phyloP scores from a whole-genome alignment of 352 stramenopile species.

The Albugo candida region DNA sequence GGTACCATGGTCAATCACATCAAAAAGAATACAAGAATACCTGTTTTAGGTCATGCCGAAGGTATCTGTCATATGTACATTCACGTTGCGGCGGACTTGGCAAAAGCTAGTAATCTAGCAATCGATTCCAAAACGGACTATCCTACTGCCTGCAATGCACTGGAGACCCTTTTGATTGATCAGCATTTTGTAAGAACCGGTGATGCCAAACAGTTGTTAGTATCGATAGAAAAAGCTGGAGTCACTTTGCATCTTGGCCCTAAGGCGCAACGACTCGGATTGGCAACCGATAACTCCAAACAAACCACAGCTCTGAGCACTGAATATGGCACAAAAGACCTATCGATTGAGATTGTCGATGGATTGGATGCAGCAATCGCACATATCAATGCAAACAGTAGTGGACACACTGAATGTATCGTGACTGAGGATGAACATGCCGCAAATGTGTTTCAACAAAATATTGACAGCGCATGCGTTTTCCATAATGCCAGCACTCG shows the following conservation, averaged over 20 bases:
- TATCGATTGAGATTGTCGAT: constrained; percentile 87
- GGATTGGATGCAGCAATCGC: constrained; percentile 80
- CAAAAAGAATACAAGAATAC: constrained; percentile 93
- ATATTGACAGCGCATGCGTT: constrained; percentile 92
- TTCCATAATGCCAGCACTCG: constrained; percentile 97
- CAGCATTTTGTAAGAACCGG: constrained; percentile 56
- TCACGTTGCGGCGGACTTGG: constrained; percentile 73
- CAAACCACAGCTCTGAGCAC: constrained; percentile 67
- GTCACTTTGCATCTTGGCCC: constrained; percentile 88
- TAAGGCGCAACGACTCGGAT: constrained; percentile 48
- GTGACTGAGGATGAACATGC: constrained; percentile 81
- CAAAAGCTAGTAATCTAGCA: constrained; percentile 77
- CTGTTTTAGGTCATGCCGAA: constrained; percentile 94
- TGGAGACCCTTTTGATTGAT: constrained; percentile 94
- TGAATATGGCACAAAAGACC: constrained; percentile 89
- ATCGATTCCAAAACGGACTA: constrained; percentile 98
- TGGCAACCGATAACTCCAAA: constrained; percentile 44
- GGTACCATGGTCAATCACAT: constrained; percentile 92
- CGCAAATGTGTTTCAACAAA: constrained; percentile 51
- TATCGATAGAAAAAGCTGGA: constrained; percentile 67
- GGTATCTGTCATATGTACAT: constrained; percentile 98
- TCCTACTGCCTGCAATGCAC: constrained; percentile 93
- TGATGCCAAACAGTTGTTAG: constrained; percentile 57
- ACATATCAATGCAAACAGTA: constrained; percentile 92
- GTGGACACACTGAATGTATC: constrained; percentile 94